Evolutionary conservation across 73 alveolate genomes (phyloP), one percentile per base, ranked within the genome.

Genomic region (Paraurostyla sp.): DNA sequence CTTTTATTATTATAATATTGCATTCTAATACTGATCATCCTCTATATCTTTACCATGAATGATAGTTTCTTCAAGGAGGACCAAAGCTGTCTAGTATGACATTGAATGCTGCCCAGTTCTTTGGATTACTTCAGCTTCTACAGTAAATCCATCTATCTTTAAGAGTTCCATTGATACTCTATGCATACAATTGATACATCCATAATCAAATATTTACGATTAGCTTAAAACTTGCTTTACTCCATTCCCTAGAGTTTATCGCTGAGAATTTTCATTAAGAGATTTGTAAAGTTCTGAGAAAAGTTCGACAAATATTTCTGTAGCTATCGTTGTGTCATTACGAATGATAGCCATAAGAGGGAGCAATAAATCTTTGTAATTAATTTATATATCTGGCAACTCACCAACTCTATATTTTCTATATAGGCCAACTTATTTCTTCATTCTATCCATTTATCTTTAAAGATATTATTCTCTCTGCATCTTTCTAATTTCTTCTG

Each of bases 341-440:
- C 83, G 89, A 33, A 93, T 71, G 38, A 96, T 92, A 23, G 95
- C 96, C 87, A 83, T 65, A 38, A 96, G 76, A 32, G 99, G 99
- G 60, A 75, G 84, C 50, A 96, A 83, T 9, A 96, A 52, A 73
- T 96, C 99, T 45, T 88, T 90, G 69, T 91, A 89, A 62, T 86
- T 76, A 4, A 96, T 96, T 86, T 94, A 92, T 29, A 96, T 96
- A 87, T 96, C 99, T 9, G 99, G 99, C 43, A 96, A 85, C 73
- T 96, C 99, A n/a, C 99, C 99, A 43, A 76, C 91, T 83, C 99
- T 78, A 80, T 96, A 96, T 48, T 87, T 83, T 83, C 99, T 92
- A 84, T 89, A 92, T 49, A 94, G 78, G 62, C 87, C 93, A 11
- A 92, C 94, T 86, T 85, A 90, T 41, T 87, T 71, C 60, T 92